phyloP scores from a whole-genome alignment of 2,329 filamentous ascomycete genomes.

The Penicillium rolfsii region DNA sequence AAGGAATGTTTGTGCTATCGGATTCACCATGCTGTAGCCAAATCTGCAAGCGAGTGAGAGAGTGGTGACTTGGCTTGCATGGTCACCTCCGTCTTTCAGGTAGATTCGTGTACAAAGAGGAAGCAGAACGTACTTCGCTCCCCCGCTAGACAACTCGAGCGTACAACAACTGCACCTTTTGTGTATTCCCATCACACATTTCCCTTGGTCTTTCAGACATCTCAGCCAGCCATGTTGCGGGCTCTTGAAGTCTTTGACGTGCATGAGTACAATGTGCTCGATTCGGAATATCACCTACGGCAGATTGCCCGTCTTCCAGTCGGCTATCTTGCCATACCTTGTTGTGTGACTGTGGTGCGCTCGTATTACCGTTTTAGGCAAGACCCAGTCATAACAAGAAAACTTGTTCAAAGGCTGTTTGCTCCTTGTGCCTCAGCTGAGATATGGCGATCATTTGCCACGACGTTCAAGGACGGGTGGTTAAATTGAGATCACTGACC shows the following conservation, averaged over 20 bases:
- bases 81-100: not conserved
- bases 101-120: not conserved
- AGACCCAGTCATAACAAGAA: not conserved
- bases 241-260: not conserved
- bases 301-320: not conserved
- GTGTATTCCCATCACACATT: not conserved
- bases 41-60: not conserved
- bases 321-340: not conserved
- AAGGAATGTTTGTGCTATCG: not conserved
- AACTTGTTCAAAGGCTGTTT: not conserved
- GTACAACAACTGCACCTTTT: not conserved
- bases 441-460: not conserved
- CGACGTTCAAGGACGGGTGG: not conserved
- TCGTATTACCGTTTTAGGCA: not conserved
- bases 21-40: not conserved
- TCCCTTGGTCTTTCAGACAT: not conserved
- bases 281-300: not conserved
- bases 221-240: not conserved
- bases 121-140: not conserved
- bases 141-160: not conserved
- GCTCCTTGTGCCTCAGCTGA: not conserved
- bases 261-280: too few relatives aligned
- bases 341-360: not conserved
- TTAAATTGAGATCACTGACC: not conserved
- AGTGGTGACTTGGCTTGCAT: not conserved